Evolutionary conservation across 2,329 filamentous ascomycete genomes (phyloP), one percentile per base, ranked within the genome.

Genomic region (Alternaria rosae): DNA sequence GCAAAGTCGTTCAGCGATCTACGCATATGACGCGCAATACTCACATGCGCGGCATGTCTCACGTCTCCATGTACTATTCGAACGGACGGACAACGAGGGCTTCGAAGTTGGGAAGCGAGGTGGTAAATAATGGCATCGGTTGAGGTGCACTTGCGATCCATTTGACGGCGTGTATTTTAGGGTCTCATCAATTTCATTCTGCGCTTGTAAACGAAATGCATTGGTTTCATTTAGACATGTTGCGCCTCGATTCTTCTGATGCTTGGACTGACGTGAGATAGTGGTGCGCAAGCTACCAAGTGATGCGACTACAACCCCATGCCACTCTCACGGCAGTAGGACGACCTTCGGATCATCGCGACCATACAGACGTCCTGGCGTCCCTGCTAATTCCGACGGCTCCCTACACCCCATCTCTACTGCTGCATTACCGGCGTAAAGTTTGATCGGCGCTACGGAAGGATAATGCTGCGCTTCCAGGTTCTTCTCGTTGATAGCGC

Each of bases 141-240:
- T 66, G 66, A 66, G 68, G 68, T 71, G 65, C 71, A 74, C 70
- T 69, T 65, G 71, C 69, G 70, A 74, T 76, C 71, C 72, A 73
- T 75, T 71, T 70, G 71, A 70, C 64, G 69, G 72, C 71, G 70
- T 76, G 74, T 76, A 76, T 73, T 76, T 67, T 76, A 76, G 69
- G 71, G 67, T 75, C 67, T 72, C 61, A 65, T 70, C 66, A 69
- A 67, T 72, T 71, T 67, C 68, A 61, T 62, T 69, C 64, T 72
- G 69, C 69, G 67, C 67, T 71, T 75, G 70, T 72, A 76, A 74
- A 74, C 67, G 69, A 58, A 75, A 74, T 75, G 69, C 66, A 75
- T 72, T 61, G 66, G 68, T 71, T 73, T 68, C 64, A 53, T 52
- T 44, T 23, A 51, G 30, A 51, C 13, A 35, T 17, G 11, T 1